Percentiles rank a stretch among this genome's conserved stretches.
These are phyloP conservation scores for Amesomyces nigricolor DNA, from an alignment of 2,329 filamentous ascomycete species.

Conservation along the genomic window DNA sequence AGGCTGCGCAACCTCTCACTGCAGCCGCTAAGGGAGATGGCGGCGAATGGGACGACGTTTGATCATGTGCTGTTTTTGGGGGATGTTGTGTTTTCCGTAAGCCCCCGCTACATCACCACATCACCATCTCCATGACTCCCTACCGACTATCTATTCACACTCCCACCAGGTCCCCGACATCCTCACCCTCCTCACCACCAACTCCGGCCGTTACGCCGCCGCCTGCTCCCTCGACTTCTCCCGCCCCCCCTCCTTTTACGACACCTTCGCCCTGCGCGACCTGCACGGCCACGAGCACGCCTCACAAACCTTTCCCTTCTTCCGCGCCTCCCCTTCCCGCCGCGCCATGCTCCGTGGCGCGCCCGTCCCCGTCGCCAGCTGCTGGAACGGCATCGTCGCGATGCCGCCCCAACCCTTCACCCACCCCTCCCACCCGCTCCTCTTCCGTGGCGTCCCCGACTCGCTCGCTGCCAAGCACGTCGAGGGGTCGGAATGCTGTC, in stretches of 20 bases:
- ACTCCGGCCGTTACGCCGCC: constrained; percentile 50
- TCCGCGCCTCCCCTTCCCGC: constrained; percentile 39
- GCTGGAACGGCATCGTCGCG: constrained; percentile 58
- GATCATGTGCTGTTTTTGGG: constrained; percentile 56
- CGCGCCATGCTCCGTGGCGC: constrained; percentile 43
- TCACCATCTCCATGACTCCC: not conserved
- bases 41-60: constrained; percentile 44
- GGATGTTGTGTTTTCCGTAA: constrained; percentile 53
- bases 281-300: constrained; percentile 45
- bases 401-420: constrained; percentile 25
- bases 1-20: constrained; percentile 58
- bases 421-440: constrained; percentile 32
- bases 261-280: constrained; percentile 57
- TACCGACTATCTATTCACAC: constrained; percentile 16
- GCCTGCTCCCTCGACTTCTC: constrained; percentile 57
- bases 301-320: constrained; percentile 55
- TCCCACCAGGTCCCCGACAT: constrained; percentile 38
- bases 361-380: constrained; percentile 56
- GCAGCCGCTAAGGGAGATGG: constrained; percentile 49
- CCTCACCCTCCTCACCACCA: constrained; percentile 48
- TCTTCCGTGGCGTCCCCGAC: constrained; percentile 59
- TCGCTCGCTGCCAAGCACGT: constrained; percentile 56
- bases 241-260: constrained; percentile 49
- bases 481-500: constrained; percentile 74
- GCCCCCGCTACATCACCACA: constrained; percentile 16